Base-by-base conservation (phyloP, 495 filamentous ascomycete species). In the Penicillium coffeae region DNA sequence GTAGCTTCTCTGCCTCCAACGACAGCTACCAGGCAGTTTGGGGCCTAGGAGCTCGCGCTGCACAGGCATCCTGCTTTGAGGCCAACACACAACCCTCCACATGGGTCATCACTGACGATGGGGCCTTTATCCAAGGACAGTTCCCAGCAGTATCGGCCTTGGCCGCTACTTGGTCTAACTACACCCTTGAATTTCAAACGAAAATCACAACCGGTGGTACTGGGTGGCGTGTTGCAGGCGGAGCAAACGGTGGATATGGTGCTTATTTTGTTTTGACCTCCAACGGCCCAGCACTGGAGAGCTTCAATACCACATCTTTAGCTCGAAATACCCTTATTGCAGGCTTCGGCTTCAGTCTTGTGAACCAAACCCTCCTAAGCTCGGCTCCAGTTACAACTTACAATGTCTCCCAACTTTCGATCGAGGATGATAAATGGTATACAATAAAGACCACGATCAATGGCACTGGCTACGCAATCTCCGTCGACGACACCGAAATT, bases 21-120 rank as follows among this genome's bases (percentile, higher is more conserved):
- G n/a, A 19, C 2, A 36, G 44, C 2, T 61, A 61, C n/a, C 46
- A 61, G n/a, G 22, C 56, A n/a, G 47, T 61, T n/a, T 61, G 58
- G 58, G 47, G 47, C 10, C 38, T 61, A 8, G 58, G 58, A 9
- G 47, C 51, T 0, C 50, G 50, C 1, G 51, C 54, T 8, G 54
- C 57, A 4, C 45, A 56, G 21, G 51, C 52, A 32, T 54, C 56
- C 21, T 60, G 56, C 25, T 46, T 55, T 36, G 56, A 51, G 8
- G 33, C 30, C 9, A 16, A 34, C 10, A 36, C 52, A 8, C 49
- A 51, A 27, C 52, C 52, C 0, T 60, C 56, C 2, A 60, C 56
- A 1, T 60, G 56, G 56, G 48, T 55, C 15, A 43, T 60, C 1
- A 47, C 52, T 2, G 13, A 30, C 0, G 46, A 60, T 7, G 56